phyloP scores from a whole-genome alignment of 1,284 basidiomycete species.

The Cutaneotrichosporon cavernicola region DNA sequence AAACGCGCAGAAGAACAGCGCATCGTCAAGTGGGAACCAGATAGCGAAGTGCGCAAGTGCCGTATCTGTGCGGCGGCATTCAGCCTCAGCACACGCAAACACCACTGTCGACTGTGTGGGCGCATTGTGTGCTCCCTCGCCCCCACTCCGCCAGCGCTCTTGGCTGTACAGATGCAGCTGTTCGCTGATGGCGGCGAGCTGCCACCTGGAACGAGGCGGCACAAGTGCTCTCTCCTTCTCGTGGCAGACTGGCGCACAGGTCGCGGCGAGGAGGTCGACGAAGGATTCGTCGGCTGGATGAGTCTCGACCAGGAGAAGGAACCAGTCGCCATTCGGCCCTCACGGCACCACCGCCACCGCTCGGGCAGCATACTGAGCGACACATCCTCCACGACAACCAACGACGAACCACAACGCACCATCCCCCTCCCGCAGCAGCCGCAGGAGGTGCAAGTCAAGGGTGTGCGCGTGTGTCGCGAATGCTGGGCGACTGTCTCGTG shows the following conservation, averaged over 20 bases:
- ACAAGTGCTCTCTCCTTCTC: slow-evolving; percentile 73
- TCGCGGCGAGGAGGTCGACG: slow-evolving; percentile 76
- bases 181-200: slow-evolving; percentile 38
- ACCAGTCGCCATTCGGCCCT: neutral
- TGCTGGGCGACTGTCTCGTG: slow-evolving; percentile 73
- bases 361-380: slow-evolving; percentile 1
- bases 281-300: slow-evolving; percentile 72
- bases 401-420: slow-evolving; percentile 25
- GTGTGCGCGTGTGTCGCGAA: slow-evolving; percentile 76
- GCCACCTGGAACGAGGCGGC: slow-evolving; percentile 59
- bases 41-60: slow-evolving; percentile 71
- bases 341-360: slow-evolving; percentile 2
- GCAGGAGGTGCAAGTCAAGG: slow-evolving; percentile 74
- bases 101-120: slow-evolving; percentile 94
- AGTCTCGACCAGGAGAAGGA: slow-evolving; percentile 28
- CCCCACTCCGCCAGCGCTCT: slow-evolving; percentile 59
- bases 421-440: slow-evolving; percentile 44
- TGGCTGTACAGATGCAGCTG: slow-evolving; percentile 52
- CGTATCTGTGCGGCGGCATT: slow-evolving; percentile 83
- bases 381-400: slow-evolving; percentile 12
- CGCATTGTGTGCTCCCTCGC: slow-evolving; percentile 89
- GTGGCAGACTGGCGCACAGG: slow-evolving; percentile 73
- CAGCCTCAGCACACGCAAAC: slow-evolving; percentile 86
- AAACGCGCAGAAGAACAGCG: slow-evolving; percentile 72
- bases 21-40: slow-evolving; percentile 94